Evolutionary conservation across 106 monocot species (phyloP).

Genomic region (Ottelia alismoides): DNA sequence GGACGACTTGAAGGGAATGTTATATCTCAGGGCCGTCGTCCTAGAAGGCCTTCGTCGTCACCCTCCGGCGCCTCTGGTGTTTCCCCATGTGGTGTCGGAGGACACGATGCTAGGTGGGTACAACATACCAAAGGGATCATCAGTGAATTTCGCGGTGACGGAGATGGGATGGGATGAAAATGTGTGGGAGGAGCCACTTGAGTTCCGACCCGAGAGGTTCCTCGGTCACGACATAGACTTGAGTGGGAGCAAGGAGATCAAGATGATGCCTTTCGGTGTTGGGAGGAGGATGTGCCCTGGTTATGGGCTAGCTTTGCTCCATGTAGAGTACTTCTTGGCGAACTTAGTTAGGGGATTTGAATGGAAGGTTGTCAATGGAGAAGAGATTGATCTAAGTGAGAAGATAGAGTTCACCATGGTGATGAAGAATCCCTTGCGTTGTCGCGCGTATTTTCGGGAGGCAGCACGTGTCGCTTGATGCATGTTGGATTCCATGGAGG

Average conservation of each 20-base stretch:
- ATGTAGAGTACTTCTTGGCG: too few species aligned
- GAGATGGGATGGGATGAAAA: background rate
- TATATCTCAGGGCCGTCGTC: background rate
- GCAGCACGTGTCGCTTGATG: too few species aligned
- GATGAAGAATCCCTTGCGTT: too few species aligned
- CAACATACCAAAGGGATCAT: background rate
- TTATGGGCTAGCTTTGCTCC: too few species aligned
- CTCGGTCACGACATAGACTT: background rate
- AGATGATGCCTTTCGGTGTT: too few species aligned
- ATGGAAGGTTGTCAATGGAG: too few species aligned
- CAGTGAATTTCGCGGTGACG: background rate
- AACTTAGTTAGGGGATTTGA: too few species aligned
- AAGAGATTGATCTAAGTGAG: too few species aligned
- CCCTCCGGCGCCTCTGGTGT: background rate
- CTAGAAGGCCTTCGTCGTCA: constrained; percentile 1
- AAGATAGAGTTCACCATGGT: too few species aligned
- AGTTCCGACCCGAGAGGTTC: constrained; percentile 4
- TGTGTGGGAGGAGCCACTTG: constrained; percentile 1
- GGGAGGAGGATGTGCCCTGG: too few species aligned
- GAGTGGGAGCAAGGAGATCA: background rate
- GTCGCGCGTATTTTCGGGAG: too few species aligned
- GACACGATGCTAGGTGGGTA: background rate
- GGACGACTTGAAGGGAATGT: background rate
- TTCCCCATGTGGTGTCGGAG: background rate
- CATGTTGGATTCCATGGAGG: too few species aligned